Percentiles rank a stretch among this genome's conserved stretches.
Conservation (phyloP, 2,329 filamentous ascomycete genomes). For the Ophiognomonia clavigignenti-juglandacearum region DNA sequence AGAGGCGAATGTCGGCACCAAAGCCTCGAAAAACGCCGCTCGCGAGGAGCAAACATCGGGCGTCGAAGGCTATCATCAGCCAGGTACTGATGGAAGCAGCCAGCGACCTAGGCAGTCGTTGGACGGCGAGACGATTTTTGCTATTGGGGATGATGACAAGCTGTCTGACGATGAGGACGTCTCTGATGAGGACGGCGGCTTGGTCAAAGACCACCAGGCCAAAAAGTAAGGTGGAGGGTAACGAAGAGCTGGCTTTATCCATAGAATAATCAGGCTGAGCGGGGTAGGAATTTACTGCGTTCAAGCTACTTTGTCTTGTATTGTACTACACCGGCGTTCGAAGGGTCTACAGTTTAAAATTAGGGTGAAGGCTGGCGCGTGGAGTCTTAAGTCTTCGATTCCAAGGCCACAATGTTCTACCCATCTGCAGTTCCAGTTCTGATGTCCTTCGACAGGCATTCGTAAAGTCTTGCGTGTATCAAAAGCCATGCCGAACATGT, state of each 20-base stretch:
- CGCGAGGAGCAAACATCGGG: slow-evolving; percentile 14
- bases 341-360: neutral
- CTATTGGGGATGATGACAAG: slow-evolving; percentile 83
- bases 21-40: slow-evolving; percentile 19
- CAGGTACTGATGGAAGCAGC: slow-evolving; percentile 14
- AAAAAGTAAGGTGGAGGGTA: slow-evolving; percentile 11
- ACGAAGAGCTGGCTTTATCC: neutral
- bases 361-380: too few species aligned
- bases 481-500: too few species aligned
- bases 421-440: too few species aligned
- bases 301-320: neutral
- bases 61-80: slow-evolving; percentile 8
- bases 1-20: slow-evolving; percentile 45
- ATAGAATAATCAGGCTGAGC: neutral
- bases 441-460: too few species aligned
- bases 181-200: slow-evolving; percentile 51
- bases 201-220: slow-evolving; percentile 46
- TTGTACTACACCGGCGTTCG: neutral
- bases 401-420: too few species aligned
- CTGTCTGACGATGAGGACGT: slow-evolving; percentile 68
- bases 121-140: slow-evolving; percentile 94
- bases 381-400: too few species aligned
- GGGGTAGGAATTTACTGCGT: neutral
- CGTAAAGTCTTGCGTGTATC: too few species aligned
- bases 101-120: slow-evolving; percentile 44